A percentile compares a stretch with the other conserved stretches of the same genome.
These are phyloP conservation scores for Colletotrichum limetticola DNA, from an alignment of 2,329 filamentous ascomycete genomes.

Conservation along the genomic window DNA sequence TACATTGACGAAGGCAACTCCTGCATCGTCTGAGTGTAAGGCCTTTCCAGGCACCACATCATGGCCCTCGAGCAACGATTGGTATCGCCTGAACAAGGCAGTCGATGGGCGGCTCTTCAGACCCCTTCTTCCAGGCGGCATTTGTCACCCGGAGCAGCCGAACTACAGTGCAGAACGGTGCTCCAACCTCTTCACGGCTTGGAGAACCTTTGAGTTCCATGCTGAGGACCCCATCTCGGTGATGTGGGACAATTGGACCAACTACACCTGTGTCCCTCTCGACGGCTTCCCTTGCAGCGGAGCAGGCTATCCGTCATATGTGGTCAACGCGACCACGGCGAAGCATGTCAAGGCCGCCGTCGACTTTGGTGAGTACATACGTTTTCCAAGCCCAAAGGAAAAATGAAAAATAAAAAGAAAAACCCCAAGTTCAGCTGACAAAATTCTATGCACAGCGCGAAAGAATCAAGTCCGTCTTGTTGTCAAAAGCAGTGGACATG, in stretches of 20 bases:
- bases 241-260: slow-evolving; percentile 56
- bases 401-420: too few relatives aligned
- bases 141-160: slow-evolving; percentile 52
- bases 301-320: slow-evolving; percentile 47
- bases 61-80: slow-evolving; percentile 60
- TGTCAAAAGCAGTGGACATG: slow-evolving; percentile 55
- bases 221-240: slow-evolving; percentile 45
- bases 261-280: slow-evolving; percentile 61
- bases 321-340: slow-evolving; percentile 46
- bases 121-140: slow-evolving; percentile 54
- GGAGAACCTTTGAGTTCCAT: slow-evolving; percentile 45
- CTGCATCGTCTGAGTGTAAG: slow-evolving; percentile 51
- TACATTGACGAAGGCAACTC: background rate
- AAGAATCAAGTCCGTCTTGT: slow-evolving; percentile 54
- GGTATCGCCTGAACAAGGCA: slow-evolving; percentile 58
- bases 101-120: slow-evolving; percentile 54
- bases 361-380: slow-evolving; percentile 51
- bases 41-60: slow-evolving; percentile 54
- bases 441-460: slow-evolving; percentile 37
- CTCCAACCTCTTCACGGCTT: slow-evolving; percentile 22
- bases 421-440: slow-evolving; percentile 36
- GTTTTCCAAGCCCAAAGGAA: too few relatives aligned
- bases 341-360: slow-evolving; percentile 48
- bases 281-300: slow-evolving; percentile 45
- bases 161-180: slow-evolving; percentile 48